These are phyloP conservation scores for Helotiales sp. DNA, from an alignment of 2,329 filamentous ascomycete genomes.

Conservation along the genomic window DNA sequence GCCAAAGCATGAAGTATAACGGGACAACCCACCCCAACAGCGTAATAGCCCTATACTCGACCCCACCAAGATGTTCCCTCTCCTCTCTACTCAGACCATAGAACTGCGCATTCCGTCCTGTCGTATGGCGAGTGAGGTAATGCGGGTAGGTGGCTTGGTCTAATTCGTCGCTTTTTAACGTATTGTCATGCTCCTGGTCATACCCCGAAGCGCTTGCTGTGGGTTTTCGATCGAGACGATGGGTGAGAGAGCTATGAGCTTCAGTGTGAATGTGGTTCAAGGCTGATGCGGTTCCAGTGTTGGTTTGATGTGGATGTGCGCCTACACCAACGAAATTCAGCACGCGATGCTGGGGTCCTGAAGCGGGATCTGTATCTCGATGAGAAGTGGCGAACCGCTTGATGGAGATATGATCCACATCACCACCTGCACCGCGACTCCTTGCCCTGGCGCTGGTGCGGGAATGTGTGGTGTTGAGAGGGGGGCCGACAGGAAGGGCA, in stretches of 20 bases:
- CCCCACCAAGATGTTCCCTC: conserved; percentile 62
- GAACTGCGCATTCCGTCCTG: conserved; percentile 60
- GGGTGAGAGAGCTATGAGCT: background rate
- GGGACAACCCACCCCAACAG: conserved; percentile 64
- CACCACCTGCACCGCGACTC: background rate
- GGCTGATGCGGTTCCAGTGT: conserved; percentile 6
- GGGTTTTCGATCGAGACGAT: background rate
- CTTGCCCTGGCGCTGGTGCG: background rate
- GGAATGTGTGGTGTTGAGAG: background rate
- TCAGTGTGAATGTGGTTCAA: conserved; percentile 7
- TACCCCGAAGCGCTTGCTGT: background rate
- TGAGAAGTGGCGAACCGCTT: conserved; percentile 5
- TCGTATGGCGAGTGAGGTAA: conserved; percentile 38
- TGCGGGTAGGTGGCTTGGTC: conserved; percentile 31
- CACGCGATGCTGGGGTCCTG: conserved; percentile 17
- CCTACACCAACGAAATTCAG: conserved; percentile 31
- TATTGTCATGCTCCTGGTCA: background rate
- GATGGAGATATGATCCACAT: conserved; percentile 23
- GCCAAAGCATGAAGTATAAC: conserved; percentile 63
- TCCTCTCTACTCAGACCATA: conserved; percentile 58
- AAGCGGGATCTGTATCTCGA: background rate
- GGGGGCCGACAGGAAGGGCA: background rate
- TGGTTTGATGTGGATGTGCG: conserved; percentile 12
- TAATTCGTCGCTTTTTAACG: background rate
- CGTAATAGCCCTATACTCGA: conserved; percentile 66